Evolutionary conservation across 306 rosid species (phyloP), one percentile per base, ranked within the genome.

Genomic region (Pueraria montana): DNA sequence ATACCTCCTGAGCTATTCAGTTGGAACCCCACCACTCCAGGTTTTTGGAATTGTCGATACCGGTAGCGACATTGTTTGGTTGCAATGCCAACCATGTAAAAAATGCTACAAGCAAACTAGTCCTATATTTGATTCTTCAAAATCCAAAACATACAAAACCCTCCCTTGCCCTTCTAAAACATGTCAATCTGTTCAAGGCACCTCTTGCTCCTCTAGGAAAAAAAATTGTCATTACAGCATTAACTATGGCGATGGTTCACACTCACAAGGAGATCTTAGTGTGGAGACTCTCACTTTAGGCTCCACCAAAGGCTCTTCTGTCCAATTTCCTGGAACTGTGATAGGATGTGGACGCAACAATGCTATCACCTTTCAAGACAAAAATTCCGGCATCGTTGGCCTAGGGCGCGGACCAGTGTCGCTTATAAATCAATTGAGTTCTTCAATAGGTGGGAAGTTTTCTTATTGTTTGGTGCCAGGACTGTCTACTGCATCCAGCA

Each of bases 1-100:
- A 16, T 92, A 88, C 42, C 90, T 91, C 3, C 46, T 92, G 93
- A 77, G 49, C 0, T 24, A 85, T 32, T 75, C 88, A 1, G 1
- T 59, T 1, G 66, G 66, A 59, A 59, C 66, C 34, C 66, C 66
- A 59, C 36, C 66, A 5, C 0, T 87, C 59, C 21, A 74, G 0
- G 13, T 89, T 53, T 21, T 66, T 0, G 93, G 86, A 30, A 45
- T 88, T 8, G 87, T 82, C 2, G 97, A 92, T 30, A 92, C 94
- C 0, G 93, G 94, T 4, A 92, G 97, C 30, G 91, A 89, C 49
- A 61, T 92, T 4, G 52, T 84, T 14, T 92, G 97, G 97, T 46
- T 83, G 0, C 97, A 92, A 21, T 92, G 97, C 84, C 0, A 49
- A 27, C 97, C 95, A 0, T 92, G 97, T 81, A 2, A 0, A 0